Evolutionary conservation across 129 eudicot species (phyloP), one percentile per base, ranked within the genome.

Genomic region (Chrysanthemum makinoi): DNA sequence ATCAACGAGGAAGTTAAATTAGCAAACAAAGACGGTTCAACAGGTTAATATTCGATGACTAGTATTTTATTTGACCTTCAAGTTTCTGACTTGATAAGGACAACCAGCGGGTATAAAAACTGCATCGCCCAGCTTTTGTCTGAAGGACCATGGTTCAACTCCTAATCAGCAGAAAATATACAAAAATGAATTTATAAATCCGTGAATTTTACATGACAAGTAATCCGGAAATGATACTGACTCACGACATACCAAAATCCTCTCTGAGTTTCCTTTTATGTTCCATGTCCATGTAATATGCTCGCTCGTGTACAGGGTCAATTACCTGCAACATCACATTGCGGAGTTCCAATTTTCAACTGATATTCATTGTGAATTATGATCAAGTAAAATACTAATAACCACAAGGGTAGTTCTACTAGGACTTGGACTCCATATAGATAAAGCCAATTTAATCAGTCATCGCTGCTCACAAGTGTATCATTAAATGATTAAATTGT

Each of bases 61-160:
- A 28, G 4, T 28, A 28, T 28, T 28, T 28, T 4, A 75, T 33
- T 48, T 2, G 10, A 57, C 62, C 62, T 57, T 57, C 62, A 57
- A 57, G 62, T 57, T 57, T 57, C 33, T 57, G 22, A 57, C 62
- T 57, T 20, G 62, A 19, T 57, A 57, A 18, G 62, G 62, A 57
- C 62, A 57, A 18, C 62, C 62, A 57, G 62, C 62, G 10, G 62
- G 62, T 57, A 57, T 10, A 1, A 19, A 19, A 9, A 57, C 62
- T 57, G 62, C 62, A 57, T 57, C 33, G 10, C 62, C 62, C 6
- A 57, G 62, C 22, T 57, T 57, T 57, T 19, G 62, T 20, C 22
- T 57, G 4, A 18, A 57, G 62, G 62, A 9, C 62, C 72, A 67
- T 67, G 72, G 72, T 67, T 67, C 58, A 18, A 67, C 50, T 67